Evolutionary conservation across 768 basidiomycete species (phyloP), one percentile per base, ranked within the genome.

Genomic region (Chiua virens): DNA sequence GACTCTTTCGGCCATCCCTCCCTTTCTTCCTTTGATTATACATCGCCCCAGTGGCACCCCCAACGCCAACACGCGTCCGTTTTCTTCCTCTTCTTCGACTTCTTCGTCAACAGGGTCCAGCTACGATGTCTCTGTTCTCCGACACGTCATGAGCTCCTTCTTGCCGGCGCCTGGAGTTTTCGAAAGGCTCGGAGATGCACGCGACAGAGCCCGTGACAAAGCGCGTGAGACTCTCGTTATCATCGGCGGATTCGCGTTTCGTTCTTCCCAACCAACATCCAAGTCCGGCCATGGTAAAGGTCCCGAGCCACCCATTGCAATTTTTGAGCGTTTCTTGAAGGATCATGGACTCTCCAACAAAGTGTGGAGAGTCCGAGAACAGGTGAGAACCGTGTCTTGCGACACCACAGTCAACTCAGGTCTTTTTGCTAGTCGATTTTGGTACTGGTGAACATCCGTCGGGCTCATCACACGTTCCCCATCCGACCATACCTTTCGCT

Each of bases 311-410:
- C 86, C 88, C 11, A 65, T 87, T 43, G 73, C 74, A 59, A 72
- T 84, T 27, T 89, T 91, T 57, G 92, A 94, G 66, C 75, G 82
- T 40, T 77, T 79, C 57, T 47, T 95, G 54, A 81, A 79, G 58
- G 93, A 95, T 58, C 73, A 64, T 7, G 93, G 87, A 3, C 67
- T 95, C 35, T 72, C 71, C 38, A 92, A 89, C 70, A 95, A 94
- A 73, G 86, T 87, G 8, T 87, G 87, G 82, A 86, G 87, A 69
- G 85, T 91, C 34, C 77, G 88, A 47, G 92, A 96, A 69, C 92
- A 93, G 79, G 91, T 87, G 64, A 59, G 83, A 13, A n/a, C 20
- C 22, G 45, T 14, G 21, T 28, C 42, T 23, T 52, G 27, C 15
- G 10, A 28, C 21, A 21, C 28, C 38, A 21, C 14, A 22, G n/a